Percentiles rank a stretch among this genome's conserved stretches.
These are phyloP conservation scores for Ceratobasidium sp. DNA, from an alignment of 1,284 basidiomycete genomes.

Conservation along the genomic window DNA sequence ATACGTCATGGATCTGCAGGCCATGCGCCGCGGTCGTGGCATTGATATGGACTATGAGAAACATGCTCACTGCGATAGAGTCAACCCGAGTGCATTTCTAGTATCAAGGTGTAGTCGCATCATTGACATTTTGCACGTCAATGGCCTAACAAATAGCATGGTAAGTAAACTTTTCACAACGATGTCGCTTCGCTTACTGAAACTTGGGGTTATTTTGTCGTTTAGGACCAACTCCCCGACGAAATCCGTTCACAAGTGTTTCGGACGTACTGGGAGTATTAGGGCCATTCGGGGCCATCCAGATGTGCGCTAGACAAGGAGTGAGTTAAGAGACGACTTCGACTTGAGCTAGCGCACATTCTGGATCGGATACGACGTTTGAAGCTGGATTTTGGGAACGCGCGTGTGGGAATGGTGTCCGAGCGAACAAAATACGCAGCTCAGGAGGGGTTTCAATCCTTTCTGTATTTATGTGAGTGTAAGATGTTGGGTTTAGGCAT, in stretches of 20 bases:
- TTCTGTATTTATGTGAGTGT: neutral
- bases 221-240: slow-evolving; percentile 76
- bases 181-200: slow-evolving; percentile 59
- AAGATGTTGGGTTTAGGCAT: neutral
- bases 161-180: neutral
- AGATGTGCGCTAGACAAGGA: slow-evolving; percentile 68
- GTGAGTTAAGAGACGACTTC: neutral
- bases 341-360: slow-evolving; percentile 60
- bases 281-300: slow-evolving; percentile 60
- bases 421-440: slow-evolving; percentile 68
- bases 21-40: neutral
- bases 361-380: slow-evolving; percentile 51
- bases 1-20: slow-evolving; percentile 52
- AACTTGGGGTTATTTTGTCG: slow-evolving; percentile 69
- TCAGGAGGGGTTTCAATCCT: neutral
- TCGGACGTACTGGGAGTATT: slow-evolving; percentile 56
- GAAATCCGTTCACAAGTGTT: slow-evolving; percentile 48
- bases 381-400: slow-evolving; percentile 54
- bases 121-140: slow-evolving; percentile 62
- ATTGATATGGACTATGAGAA: neutral
- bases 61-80: neutral
- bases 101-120: slow-evolving; percentile 56
- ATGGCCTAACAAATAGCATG: slow-evolving; percentile 57
- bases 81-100: neutral
- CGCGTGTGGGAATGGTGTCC: slow-evolving; percentile 67